Base-by-base conservation (phyloP, 441 rosid genomes). In the Pelargonium australe region DNA sequence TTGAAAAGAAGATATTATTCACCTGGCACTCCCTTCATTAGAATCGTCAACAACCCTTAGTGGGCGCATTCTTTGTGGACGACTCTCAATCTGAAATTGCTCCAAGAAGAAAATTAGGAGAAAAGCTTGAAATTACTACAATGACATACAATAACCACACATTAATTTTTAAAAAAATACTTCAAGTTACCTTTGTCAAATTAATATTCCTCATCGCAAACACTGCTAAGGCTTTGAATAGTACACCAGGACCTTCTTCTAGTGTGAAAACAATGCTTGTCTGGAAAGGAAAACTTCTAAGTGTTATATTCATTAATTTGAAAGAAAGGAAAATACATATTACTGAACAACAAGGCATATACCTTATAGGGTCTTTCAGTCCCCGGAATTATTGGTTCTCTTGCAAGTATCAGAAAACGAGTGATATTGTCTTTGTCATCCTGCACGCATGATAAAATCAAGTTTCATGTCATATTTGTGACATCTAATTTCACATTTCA, bases 221-320 rank as follows among this genome's bases (percentile, higher is more conserved):
- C 67, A 87, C 97, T 20, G 97, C 91, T 71, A 95, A 82, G 63
- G 97, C 99, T 77, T 90, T 90, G 80, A 95, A 90, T 72, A 95
- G 82, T 76, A 86, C 73, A 19, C 97, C 99, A 4, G 96, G 91
- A 71, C 99, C 99, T 80, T 90, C 96, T 78, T 92, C 96, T 7
- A 95, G 78, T 47, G 96, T 77, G 84, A 90, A 95, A 77, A 89
- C 99, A 47, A 95, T 90, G 79, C 98, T 92, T 7, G 98, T 95
- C 99, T 95, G 82, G 66, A 23, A 62, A 61, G 70, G 55, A 37
- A 57, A 14, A 63, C 12, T 72, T 41, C 31, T 53, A 57, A 72
- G 64, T 66, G 75, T 25, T 68, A 69, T 25, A 9, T 5, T 49
- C 4, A 6, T 16, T 41, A 11, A 17, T 37, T 8, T 63, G 23